Evolutionary conservation across 2,329 filamentous ascomycete genomes (phyloP).

Genomic region (Huntiella abstrusa): DNA sequence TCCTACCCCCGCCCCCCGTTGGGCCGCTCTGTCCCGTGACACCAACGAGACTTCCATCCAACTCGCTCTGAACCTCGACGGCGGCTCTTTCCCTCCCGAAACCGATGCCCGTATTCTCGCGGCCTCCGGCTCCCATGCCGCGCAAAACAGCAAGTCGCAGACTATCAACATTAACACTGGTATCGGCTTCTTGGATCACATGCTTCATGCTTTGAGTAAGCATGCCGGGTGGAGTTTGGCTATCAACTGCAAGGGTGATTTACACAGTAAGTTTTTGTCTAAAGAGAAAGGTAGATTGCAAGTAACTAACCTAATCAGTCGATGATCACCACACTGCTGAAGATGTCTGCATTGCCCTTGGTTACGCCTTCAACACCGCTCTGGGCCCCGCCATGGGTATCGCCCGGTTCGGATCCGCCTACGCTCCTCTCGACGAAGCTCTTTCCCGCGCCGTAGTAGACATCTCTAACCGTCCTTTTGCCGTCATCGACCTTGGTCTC

Average conservation of each 20-base stretch:
- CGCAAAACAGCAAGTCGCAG: constrained; percentile 68
- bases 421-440: constrained; percentile 87
- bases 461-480: constrained; percentile 77
- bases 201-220: constrained; percentile 92
- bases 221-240: constrained; percentile 86
- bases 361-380: constrained; percentile 63
- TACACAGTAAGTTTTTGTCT: constrained; percentile 52
- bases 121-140: constrained; percentile 49
- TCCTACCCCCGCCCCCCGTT: constrained; percentile 29
- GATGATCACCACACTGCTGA: constrained; percentile 98
- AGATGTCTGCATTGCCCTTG: constrained; percentile 83
- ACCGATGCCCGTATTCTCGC: constrained; percentile 35
- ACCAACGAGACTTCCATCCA: constrained; percentile 98
- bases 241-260: constrained; percentile 67
- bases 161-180: constrained; percentile 77
- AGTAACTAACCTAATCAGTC: constrained; percentile 31
- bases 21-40: constrained; percentile 63
- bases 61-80: constrained; percentile 81
- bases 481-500: constrained; percentile 66
- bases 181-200: constrained; percentile 96
- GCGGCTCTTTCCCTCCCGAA: constrained; percentile 54
- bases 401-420: constrained; percentile 77
- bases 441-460: constrained; percentile 87
- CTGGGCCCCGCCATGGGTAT: constrained; percentile 64
- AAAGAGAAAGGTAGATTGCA: neutral